Base-by-base conservation (phyloP, 768 basidiomycete species). In the Lactifluus subvellereus region DNA sequence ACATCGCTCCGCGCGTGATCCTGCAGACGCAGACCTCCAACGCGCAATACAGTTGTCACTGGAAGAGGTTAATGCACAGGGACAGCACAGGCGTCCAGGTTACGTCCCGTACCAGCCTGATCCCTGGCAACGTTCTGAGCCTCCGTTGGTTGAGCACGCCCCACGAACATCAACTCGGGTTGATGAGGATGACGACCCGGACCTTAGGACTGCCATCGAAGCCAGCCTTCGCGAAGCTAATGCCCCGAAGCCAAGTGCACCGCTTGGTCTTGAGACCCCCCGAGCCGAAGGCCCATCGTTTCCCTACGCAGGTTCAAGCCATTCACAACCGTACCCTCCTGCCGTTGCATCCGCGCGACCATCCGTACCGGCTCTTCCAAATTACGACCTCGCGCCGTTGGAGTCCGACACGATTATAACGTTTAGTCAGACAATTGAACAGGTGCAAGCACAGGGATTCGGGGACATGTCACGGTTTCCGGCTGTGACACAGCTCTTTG, bases 11-110 rank as follows among this genome's bases (percentile, higher is more conserved):
- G 80, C 82, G 2, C 84, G 83, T 3, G 87, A 88, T 52, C 68
- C 84, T 38, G 82, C 85, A 18, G 95, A 98, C 70, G 86, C 89
- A 0, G 96, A 99, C 67, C 82, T 99, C 2, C 91, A 94, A 71
- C 84, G 91, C 8, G 97, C 97, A 6, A 98, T 99, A 57, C 87
- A 94, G 66, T 80, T 97, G 2, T 96, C 93, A 0, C 76, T 99
- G 11, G 82, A 90, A 65, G 96, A 98, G 72, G 80, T 85, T 18
- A 16, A 75, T 78, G 42, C 77, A 79, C 32, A 78, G 73, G 37
- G 78, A 78, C 56, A 77, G 72, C 57, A 73, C 74, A 45, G 33
- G 6, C 81, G 84, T 61, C 78, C 85, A 0, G 89, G 88, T 32
- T 91, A 92, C 68, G 82, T 86, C 5, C 86, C 90, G 0, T 72